Percentiles rank a stretch among this genome's conserved stretches.
phyloP scores from a whole-genome alignment of 305 asterid species.

The Fraxinus sp. region DNA sequence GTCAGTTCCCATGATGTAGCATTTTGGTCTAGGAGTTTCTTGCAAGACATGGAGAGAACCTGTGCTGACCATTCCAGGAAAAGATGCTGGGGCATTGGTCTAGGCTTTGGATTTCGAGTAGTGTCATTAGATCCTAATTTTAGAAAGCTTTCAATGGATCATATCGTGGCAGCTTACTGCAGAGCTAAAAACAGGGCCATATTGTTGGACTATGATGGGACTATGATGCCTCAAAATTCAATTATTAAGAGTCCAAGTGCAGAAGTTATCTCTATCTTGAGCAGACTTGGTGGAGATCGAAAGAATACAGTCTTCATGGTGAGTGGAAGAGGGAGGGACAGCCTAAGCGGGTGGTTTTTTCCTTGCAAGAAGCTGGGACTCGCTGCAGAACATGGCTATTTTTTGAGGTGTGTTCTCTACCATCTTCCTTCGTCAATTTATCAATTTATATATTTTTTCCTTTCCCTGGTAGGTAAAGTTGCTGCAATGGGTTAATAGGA shows the following conservation, averaged over 20 bases:
- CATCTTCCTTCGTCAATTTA: background rate
- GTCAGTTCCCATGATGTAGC: slow-evolving; percentile 52
- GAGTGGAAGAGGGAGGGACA: slow-evolving; percentile 54
- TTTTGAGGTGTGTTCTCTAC: slow-evolving; percentile 41
- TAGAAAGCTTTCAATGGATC: slow-evolving; percentile 46
- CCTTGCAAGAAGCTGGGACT: slow-evolving; percentile 55
- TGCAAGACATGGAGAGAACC: slow-evolving; percentile 59
- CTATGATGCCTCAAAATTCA: slow-evolving; percentile 54
- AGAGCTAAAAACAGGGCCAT: slow-evolving; percentile 48
- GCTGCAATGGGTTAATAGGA: background rate
- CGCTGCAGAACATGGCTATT: slow-evolving; percentile 67
- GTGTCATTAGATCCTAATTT: slow-evolving; percentile 59
- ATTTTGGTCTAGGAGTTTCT: slow-evolving; percentile 56
- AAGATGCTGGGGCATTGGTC: slow-evolving; percentile 56
- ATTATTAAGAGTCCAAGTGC: slow-evolving; percentile 45
- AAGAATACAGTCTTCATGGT: slow-evolving; percentile 50
- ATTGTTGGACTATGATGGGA: slow-evolving; percentile 61
- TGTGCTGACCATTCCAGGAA: slow-evolving; percentile 52
- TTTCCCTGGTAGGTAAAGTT: background rate
- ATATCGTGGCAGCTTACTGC: slow-evolving; percentile 43
- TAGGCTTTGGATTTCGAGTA: slow-evolving; percentile 56
- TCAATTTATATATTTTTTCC: background rate
- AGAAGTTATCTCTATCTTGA: slow-evolving; percentile 49
- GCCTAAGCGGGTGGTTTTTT: slow-evolving; percentile 49
- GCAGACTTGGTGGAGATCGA: slow-evolving; percentile 39